Base-by-base conservation (phyloP, 2,329 filamentous ascomycete genomes). In the Clonostachys solani region DNA sequence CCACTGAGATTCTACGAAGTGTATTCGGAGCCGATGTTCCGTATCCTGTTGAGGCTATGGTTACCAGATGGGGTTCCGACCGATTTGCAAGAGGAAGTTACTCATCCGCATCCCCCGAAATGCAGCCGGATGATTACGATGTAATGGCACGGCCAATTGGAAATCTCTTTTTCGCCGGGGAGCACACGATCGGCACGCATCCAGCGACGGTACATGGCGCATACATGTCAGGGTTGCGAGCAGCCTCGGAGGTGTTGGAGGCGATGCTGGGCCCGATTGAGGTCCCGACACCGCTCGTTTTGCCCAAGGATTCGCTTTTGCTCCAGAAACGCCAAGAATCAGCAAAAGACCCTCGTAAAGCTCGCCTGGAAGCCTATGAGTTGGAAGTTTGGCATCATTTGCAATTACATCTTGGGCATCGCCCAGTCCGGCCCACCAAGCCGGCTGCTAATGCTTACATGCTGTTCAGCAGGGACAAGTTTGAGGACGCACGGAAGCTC, bases 161-260 rank as follows among this genome's bases (percentile, higher is more conserved):
- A 33, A 95, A 95, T 53, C 73, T 99, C 9, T 89, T 92, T 66
- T 99, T 99, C 66, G 94, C 92, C 15, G 94, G 94, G 43, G 94
- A 99, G 67, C 94, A 96, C 50, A 99, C 95, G 1, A 96, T 89
- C 56, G 91, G 89, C 42, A 96, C 91, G 1, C 92, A 99, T 62
- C 94, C 95, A 12, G 94, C 95, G 33, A 99, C 94, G 3, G 94
- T 99, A 1, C 94, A 99, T 56, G 94, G 94, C 6, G 95, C 94
- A 9, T 99, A 97, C 61, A 74, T 99, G 5, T 96, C 94, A 3
- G 95, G 94, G 4, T 75, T 99, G 6, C 85, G 94, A 44, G 94
- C 87, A 5, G 94, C 94, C 12, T 86, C 88, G 4, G 92, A 97
- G 60, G 80, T 99, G 3, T 73, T 96, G 36, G 85, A 92, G 47